phyloP scores from a whole-genome alignment of 2,329 filamentous ascomycete species.

The Aspergillus costaricaensis region DNA sequence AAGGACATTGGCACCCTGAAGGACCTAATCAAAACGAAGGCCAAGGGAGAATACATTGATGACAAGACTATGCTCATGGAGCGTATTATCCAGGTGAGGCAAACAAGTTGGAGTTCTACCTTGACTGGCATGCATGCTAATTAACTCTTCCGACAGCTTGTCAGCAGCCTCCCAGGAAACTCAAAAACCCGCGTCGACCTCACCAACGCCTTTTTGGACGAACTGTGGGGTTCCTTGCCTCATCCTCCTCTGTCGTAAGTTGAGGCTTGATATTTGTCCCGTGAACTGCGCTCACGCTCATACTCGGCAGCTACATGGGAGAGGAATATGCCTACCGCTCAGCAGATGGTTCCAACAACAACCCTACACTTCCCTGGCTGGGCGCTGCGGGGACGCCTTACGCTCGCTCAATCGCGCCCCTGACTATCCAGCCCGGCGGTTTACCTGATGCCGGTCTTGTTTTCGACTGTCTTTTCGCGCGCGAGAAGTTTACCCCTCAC shows the following conservation, averaged over 20 bases:
- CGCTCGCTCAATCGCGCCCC: conserved; percentile 63
- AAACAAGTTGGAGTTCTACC: neutral
- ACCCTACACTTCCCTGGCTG: conserved; percentile 64
- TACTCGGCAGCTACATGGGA: conserved; percentile 42
- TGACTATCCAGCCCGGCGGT: conserved; percentile 61
- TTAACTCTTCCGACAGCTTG: conserved; percentile 50
- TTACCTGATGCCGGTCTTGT: conserved; percentile 64
- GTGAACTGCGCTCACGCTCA: neutral
- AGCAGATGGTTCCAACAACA: conserved; percentile 72
- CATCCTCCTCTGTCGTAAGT: conserved; percentile 69
- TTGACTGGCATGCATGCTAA: neutral
- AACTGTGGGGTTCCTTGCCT: conserved; percentile 71
- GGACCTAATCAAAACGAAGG: conserved; percentile 62
- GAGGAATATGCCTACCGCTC: conserved; percentile 66
- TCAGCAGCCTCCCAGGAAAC: conserved; percentile 63
- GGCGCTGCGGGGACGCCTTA: conserved; percentile 70
- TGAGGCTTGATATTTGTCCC: no score
- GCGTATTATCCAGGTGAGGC: conserved; percentile 60
- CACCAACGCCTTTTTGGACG: conserved; percentile 67
- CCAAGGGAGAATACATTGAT: conserved; percentile 65
- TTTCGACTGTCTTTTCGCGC: conserved; percentile 48
- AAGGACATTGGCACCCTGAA: conserved; percentile 65
- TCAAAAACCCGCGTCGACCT: conserved; percentile 64
- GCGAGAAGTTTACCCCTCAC: conserved; percentile 52
- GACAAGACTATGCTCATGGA: conserved; percentile 81